Evolutionary conservation across 805 yeast genomes (phyloP).

Genomic region (Candida coleopterorum): DNA sequence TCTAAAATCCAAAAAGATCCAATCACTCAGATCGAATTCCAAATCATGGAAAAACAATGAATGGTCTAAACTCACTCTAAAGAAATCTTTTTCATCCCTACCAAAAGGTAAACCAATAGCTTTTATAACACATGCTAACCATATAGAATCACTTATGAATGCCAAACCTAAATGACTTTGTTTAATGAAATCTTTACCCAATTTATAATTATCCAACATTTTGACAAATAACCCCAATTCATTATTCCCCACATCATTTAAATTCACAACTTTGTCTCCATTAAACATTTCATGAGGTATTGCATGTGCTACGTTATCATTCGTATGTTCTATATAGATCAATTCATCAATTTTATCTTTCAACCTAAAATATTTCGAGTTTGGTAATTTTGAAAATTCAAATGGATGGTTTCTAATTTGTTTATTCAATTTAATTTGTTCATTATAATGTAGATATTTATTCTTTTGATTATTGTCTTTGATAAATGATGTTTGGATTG

Average conservation of each 20-base stretch:
- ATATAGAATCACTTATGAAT: slow-evolving; percentile 28
- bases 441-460: slow-evolving; percentile 9
- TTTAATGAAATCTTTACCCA: slow-evolving; percentile 20
- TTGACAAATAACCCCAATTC: slow-evolving; percentile 27
- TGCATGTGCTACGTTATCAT: slow-evolving; percentile 23
- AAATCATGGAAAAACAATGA: slow-evolving; percentile 30
- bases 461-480: slow-evolving; percentile 20
- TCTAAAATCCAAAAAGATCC: slow-evolving; percentile 31
- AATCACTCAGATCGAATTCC: slow-evolving; percentile 31
- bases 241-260: slow-evolving; percentile 14
- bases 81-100: slow-evolving; percentile 17
- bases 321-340: slow-evolving; percentile 22
- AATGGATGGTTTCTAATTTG: slow-evolving; percentile 24
- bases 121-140: slow-evolving; percentile 22
- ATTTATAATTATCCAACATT: slow-evolving; percentile 22
- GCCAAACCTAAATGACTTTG: slow-evolving; percentile 19
- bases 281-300: slow-evolving; percentile 20
- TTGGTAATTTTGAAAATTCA: slow-evolving; percentile 23
- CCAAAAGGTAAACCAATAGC: slow-evolving; percentile 19
- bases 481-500: slow-evolving; percentile 30
- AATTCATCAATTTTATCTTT: slow-evolving; percentile 14
- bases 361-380: slow-evolving; percentile 18
- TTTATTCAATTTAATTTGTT: slow-evolving; percentile 6
- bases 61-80: slow-evolving; percentile 37
- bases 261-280: slow-evolving; percentile 7